Percentiles rank a stretch among this genome's conserved stretches.
These are phyloP conservation scores for Candida tunisiensis DNA, from an alignment of 1,139 yeast species.

Conservation along the genomic window DNA sequence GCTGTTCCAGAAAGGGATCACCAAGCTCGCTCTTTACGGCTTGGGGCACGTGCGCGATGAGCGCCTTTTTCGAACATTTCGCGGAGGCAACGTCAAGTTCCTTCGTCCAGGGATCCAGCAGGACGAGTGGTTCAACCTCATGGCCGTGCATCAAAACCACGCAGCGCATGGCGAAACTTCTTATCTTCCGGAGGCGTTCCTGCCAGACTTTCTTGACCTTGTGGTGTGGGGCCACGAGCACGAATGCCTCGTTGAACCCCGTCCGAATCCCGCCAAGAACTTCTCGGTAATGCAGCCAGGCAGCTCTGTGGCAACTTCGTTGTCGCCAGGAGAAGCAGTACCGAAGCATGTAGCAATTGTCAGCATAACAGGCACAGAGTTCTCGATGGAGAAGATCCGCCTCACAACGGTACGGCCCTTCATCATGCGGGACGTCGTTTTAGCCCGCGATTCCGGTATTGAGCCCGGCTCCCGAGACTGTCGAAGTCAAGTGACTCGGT, in stretches of 20 bases:
- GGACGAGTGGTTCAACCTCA: conserved; percentile 64
- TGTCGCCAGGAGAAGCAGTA: conserved; percentile 71
- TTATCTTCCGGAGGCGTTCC: conserved; percentile 65
- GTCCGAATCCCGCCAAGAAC: conserved; percentile 44
- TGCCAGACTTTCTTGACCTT: conserved; percentile 69
- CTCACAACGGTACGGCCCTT: conserved; percentile 74
- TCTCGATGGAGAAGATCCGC: conserved; percentile 45
- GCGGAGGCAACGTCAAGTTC: conserved; percentile 67
- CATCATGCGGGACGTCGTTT: conserved; percentile 45
- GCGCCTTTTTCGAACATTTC: conserved; percentile 62
- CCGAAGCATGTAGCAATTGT: conserved; percentile 61
- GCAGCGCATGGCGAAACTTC: conserved; percentile 67
- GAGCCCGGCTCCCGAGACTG: conserved; percentile 43
- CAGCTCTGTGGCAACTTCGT: conserved; percentile 82
- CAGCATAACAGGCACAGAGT: conserved; percentile 41
- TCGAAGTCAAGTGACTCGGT: conserved; percentile 43
- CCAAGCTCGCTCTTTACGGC: conserved; percentile 79
- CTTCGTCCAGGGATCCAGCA: conserved; percentile 40
- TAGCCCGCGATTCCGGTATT: conserved; percentile 36
- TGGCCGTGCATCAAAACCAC: conserved; percentile 86
- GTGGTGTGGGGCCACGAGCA: conserved; percentile 98
- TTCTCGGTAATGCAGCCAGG: conserved; percentile 87
- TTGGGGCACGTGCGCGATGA: conserved; percentile 83
- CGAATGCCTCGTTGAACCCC: conserved; percentile 70
- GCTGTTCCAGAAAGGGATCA: conserved; percentile 61